These are phyloP conservation scores for Xylaria sp. DNA, from an alignment of 2,329 filamentous ascomycete genomes.

Conservation along the genomic window DNA sequence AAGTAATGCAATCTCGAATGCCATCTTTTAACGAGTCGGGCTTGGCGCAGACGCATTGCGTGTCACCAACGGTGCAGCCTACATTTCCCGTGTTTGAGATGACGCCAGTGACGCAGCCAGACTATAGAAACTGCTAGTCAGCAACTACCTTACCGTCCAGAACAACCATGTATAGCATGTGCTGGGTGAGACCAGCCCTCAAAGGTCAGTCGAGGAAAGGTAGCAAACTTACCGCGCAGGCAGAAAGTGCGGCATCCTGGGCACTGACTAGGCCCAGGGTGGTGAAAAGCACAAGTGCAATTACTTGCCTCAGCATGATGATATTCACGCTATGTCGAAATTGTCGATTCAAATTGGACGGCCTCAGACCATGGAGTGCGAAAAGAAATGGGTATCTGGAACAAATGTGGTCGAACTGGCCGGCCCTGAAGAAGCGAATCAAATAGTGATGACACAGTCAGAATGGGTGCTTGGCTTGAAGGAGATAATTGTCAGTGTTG, in stretches of 20 bases:
- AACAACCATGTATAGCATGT: background rate
- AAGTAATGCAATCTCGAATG: conserved; percentile 56
- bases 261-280: conserved; percentile 40
- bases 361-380: conserved; percentile 20
- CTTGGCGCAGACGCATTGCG: conserved; percentile 56
- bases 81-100: conserved; percentile 39
- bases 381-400: conserved; percentile 41
- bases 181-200: background rate
- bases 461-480: conserved; percentile 20
- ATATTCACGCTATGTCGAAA: conserved; percentile 8
- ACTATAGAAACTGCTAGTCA: conserved; percentile 37
- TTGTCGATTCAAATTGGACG: conserved; percentile 13
- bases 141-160: conserved; percentile 7
- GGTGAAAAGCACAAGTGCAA: conserved; percentile 32
- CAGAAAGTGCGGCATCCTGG: conserved; percentile 37
- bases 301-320: conserved; percentile 39
- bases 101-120: conserved; percentile 46
- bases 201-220: background rate
- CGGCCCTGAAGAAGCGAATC: conserved; percentile 37
- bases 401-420: conserved; percentile 41
- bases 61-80: conserved; percentile 47
- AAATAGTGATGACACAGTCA: conserved; percentile 30
- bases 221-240: conserved; percentile 44
- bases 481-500: conserved; percentile 24
- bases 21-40: conserved; percentile 47